phyloP scores from a whole-genome alignment of 164 flowering plant genomes.

The Liquidambar formosana region DNA sequence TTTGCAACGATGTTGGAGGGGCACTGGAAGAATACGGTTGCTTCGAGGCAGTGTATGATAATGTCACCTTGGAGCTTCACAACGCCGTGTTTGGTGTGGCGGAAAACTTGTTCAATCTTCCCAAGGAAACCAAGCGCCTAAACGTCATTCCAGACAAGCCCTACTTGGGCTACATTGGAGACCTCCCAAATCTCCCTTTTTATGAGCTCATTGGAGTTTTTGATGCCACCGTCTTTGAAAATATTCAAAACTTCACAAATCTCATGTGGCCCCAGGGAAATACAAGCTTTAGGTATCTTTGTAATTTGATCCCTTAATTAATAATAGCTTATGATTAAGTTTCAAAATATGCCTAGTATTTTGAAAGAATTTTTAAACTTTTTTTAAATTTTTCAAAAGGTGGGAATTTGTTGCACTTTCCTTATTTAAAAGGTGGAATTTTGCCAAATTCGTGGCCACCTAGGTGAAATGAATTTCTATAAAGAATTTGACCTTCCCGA shows the following conservation, averaged over 20 bases:
- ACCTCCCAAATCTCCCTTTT: conserved; percentile 13
- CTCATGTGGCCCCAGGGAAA: conserved; percentile 26
- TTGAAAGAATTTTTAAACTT: too few species aligned
- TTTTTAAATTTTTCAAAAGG: too few species aligned
- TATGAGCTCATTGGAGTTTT: conserved; percentile 32
- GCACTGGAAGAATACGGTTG: conserved; percentile 31
- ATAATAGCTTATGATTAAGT: too few species aligned
- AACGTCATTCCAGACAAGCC: conserved; percentile 6
- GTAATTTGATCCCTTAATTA: too few species aligned
- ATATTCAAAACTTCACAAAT: conserved; percentile 7
- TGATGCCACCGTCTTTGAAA: conserved; percentile 7
- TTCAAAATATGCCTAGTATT: too few species aligned
- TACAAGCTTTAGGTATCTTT: conserved; percentile 12
- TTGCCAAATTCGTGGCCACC: too few species aligned
- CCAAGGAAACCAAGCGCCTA: conserved; percentile 16
- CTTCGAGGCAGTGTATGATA: conserved; percentile 12
- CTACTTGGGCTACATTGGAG: conserved; percentile 27
- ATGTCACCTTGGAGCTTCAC: conserved; percentile 5
- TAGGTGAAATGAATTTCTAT: too few species aligned
- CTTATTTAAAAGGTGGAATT: too few species aligned
- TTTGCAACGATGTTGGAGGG: conserved; percentile 5
- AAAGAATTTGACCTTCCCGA: too few species aligned
- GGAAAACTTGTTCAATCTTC: conserved; percentile 26
- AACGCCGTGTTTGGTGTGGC: background rate
- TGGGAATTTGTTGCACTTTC: too few species aligned